A percentile compares a stretch with the other conserved stretches of the same genome.
phyloP scores from a whole-genome alignment of 768 basidiomycete species.

The Mycena haematopus region DNA sequence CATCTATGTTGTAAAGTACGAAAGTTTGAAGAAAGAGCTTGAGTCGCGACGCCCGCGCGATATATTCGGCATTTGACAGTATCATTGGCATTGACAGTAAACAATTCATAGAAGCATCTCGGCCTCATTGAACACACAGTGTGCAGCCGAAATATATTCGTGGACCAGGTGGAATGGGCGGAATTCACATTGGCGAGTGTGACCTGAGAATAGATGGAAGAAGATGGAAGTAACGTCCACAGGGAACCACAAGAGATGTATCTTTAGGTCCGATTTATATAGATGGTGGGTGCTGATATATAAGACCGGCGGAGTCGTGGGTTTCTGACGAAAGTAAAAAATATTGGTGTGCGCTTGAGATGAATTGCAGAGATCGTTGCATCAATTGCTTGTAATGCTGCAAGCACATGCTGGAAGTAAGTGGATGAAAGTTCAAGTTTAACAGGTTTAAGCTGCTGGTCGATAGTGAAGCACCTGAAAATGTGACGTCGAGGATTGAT shows the following conservation, averaged over 20 bases:
- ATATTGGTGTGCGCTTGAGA: no score
- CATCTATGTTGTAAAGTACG: background rate
- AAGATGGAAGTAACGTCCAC: background rate
- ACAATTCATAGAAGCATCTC: background rate
- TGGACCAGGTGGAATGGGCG: background rate
- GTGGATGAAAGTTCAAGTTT: no score
- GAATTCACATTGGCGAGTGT: background rate
- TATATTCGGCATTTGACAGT: background rate
- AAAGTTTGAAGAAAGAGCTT: no score
- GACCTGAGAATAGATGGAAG: background rate
- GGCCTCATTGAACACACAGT: background rate
- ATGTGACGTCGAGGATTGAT: background rate
- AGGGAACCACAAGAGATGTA: slow-evolving; percentile 1
- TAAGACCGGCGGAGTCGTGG: background rate
- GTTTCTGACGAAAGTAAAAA: background rate
- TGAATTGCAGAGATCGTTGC: no score
- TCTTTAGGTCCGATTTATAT: background rate
- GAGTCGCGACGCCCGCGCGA: no score
- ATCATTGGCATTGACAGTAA: background rate
- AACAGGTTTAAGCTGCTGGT: background rate
- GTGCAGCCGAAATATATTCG: background rate
- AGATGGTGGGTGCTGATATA: background rate
- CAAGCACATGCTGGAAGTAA: background rate
- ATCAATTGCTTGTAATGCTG: background rate
- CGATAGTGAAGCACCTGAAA: background rate